A percentile compares a stretch with the other conserved stretches of the same genome.
Conservation (phyloP, 2,329 filamentous ascomycete genomes). For the Triangularia verruculosa region DNA sequence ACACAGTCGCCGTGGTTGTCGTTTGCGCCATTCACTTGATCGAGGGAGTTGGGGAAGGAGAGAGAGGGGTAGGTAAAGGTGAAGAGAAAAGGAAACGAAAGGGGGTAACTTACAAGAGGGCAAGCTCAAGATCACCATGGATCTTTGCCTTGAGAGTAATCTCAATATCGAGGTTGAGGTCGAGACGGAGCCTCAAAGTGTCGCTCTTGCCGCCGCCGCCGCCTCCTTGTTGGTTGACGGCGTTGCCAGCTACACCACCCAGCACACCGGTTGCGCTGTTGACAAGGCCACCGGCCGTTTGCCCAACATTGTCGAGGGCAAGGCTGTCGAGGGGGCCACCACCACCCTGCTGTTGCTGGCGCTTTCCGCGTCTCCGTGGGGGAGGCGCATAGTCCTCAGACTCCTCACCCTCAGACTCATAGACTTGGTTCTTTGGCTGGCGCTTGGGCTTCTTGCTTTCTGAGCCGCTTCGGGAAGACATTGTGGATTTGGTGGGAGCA, state of each 20-base stretch:
- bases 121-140: conserved; percentile 77
- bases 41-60: conserved; percentile 10
- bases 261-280: conserved; percentile 42
- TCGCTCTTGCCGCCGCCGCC: conserved; percentile 52
- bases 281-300: conserved; percentile 38
- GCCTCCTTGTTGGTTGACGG: conserved; percentile 36
- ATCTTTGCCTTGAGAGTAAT: conserved; percentile 84
- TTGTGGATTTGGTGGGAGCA: conserved; percentile 15
- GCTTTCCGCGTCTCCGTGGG: conserved; percentile 32
- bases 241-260: conserved; percentile 39
- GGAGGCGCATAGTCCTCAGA: conserved; percentile 32
- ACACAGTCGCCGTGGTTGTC: conserved; percentile 19
- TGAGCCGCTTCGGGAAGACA: conserved; percentile 32
- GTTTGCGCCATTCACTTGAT: conserved; percentile 8
- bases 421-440: conserved; percentile 30
- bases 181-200: conserved; percentile 69
- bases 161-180: conserved; percentile 80
- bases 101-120: conserved; percentile 54
- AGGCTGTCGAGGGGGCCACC: conserved; percentile 39
- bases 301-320: conserved; percentile 36
- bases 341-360: conserved; percentile 31
- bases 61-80: conserved; percentile 1
- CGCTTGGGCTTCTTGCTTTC: conserved; percentile 33
- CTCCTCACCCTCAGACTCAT: conserved; percentile 39
- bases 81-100: conserved; percentile 8